Base-by-base conservation (phyloP, 176 grass and related monocot species). In the Puccinellia tenuiflora region DNA sequence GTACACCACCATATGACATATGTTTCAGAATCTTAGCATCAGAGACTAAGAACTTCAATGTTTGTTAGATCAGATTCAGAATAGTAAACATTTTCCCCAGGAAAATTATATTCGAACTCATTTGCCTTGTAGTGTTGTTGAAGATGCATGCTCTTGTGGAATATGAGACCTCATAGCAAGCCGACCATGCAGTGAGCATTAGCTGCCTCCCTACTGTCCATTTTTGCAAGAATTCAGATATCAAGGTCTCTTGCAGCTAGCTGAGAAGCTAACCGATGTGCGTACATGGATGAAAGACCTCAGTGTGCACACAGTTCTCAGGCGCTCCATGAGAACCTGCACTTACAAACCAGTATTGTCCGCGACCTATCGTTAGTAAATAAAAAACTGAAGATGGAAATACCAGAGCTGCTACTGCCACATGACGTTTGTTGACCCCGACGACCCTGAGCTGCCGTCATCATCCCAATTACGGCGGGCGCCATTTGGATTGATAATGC, bases 101-200 rank as follows among this genome's bases (percentile, higher is more conserved):
- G 31, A 65, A 84, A 39, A 65, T 12, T 38, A 7, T 12, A 15
- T 38, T 76, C 0, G 55, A 24, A 79, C 21, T 55, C 1, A 52
- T 70, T 50, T 60, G 10, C 54, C 22, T 51, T 35, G 48, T 55
- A 51, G 6, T 71, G 18, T 42, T 72, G 82, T 69, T 0, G 34
- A 87, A 96, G 91, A 83, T 94, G 85, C 94, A 97, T 77, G 94
- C 87, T 11, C 71, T 94, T 14, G 90, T 97, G 68, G 92, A 97
- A 88, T 97, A 90, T 43, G 85, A 92, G 73, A 92, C 79, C 18
- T 73, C 69, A 21, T 79, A 87, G 54, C 89, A 94, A 85, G 94
- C 94, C 3, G 92, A 86, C 21, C 94, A 85, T 53, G 90, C 94
- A 29, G 94, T 94, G 87, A 92, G 91, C 84, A 50, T 21, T 14